Percentiles rank a stretch among this genome's conserved stretches.
These are phyloP conservation scores for Elsinoe ampelina DNA, from an alignment of 2,329 filamentous ascomycete genomes.

Conservation along the genomic window DNA sequence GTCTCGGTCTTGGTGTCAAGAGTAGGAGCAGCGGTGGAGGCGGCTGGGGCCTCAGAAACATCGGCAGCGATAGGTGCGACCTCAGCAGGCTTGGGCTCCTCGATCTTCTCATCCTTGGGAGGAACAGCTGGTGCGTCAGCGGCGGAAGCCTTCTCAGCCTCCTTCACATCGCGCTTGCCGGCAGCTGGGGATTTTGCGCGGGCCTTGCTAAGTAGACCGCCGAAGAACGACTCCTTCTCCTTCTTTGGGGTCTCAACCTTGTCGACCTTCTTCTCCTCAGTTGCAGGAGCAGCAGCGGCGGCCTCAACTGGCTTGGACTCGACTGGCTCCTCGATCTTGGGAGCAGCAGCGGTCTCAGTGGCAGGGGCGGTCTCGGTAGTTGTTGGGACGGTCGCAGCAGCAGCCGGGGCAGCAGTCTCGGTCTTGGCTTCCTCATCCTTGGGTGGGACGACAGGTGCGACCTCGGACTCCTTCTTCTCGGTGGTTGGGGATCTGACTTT, in stretches of 20 bases:
- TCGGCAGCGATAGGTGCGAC: background rate
- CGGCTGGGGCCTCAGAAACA: background rate
- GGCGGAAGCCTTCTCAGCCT: slow-evolving; percentile 1
- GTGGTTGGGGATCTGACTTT: slow-evolving; percentile 40
- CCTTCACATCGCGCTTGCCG: slow-evolving; percentile 10
- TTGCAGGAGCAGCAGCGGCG: slow-evolving; percentile 20
- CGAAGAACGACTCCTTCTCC: slow-evolving; percentile 18
- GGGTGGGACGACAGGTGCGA: slow-evolving; percentile 40
- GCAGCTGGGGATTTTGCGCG: slow-evolving; percentile 18
- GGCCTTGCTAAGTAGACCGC: slow-evolving; percentile 15
- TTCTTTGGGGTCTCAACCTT: slow-evolving; percentile 16
- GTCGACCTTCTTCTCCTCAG: slow-evolving; percentile 13
- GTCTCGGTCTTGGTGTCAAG: slow-evolving; percentile 16
- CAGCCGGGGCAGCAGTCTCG: slow-evolving; percentile 23
- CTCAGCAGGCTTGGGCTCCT: slow-evolving; percentile 11
- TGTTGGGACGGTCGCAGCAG: slow-evolving; percentile 25
- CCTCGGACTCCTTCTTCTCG: slow-evolving; percentile 64
- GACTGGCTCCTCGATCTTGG: slow-evolving; percentile 25
- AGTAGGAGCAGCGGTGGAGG: slow-evolving; percentile 8
- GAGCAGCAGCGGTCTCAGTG: slow-evolving; percentile 32
- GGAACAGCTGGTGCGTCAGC: slow-evolving; percentile 10
- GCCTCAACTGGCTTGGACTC: slow-evolving; percentile 23
- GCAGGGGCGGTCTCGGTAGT: slow-evolving; percentile 15
- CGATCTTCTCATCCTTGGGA: slow-evolving; percentile 12
- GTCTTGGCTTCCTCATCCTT: slow-evolving; percentile 39